These are phyloP conservation scores for Trypanosoma rangeli DNA, from an alignment of 208 protist genomes.

Conservation along the genomic window DNA sequence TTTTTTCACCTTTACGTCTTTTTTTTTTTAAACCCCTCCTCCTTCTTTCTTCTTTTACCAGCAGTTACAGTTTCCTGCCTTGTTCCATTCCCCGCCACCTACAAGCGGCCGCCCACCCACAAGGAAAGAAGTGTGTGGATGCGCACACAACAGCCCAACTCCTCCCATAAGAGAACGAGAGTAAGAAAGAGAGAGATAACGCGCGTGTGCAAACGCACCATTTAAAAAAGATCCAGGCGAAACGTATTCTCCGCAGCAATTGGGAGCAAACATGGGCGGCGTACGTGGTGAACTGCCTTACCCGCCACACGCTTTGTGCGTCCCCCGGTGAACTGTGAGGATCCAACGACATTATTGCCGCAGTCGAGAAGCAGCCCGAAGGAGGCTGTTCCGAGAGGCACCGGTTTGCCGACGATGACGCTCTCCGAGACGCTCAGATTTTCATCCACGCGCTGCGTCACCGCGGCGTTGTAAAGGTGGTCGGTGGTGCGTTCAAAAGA, in stretches of 20 bases:
- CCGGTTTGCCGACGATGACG: constrained; percentile 98
- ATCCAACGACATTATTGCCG: neutral
- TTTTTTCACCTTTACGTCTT: neutral
- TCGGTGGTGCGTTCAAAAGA: constrained; percentile 99
- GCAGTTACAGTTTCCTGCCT: neutral
- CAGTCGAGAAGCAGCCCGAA: constrained; percentile 88
- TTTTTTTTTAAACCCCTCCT: constrained; percentile 7
- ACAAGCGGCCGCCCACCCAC: neutral
- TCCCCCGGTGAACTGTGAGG: neutral
- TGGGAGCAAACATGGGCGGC: neutral
- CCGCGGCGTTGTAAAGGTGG: constrained; percentile 98
- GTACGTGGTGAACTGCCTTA: neutral
- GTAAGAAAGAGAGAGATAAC: neutral
- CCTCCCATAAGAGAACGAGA: neutral
- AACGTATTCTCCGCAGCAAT: constrained; percentile 35
- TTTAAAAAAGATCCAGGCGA: constrained; percentile 36
- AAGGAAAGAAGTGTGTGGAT: neutral
- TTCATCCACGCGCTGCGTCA: constrained; percentile 81
- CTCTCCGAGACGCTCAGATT: constrained; percentile 95
- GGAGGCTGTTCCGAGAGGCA: constrained; percentile 95
- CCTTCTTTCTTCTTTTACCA: neutral
- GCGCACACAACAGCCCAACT: neutral
- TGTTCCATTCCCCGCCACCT: neutral
- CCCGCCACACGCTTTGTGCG: constrained; percentile 9
- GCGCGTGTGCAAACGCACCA: neutral